Evolutionary conservation across 768 basidiomycete species (phyloP).

Genomic region (Tremella fuciformis): DNA sequence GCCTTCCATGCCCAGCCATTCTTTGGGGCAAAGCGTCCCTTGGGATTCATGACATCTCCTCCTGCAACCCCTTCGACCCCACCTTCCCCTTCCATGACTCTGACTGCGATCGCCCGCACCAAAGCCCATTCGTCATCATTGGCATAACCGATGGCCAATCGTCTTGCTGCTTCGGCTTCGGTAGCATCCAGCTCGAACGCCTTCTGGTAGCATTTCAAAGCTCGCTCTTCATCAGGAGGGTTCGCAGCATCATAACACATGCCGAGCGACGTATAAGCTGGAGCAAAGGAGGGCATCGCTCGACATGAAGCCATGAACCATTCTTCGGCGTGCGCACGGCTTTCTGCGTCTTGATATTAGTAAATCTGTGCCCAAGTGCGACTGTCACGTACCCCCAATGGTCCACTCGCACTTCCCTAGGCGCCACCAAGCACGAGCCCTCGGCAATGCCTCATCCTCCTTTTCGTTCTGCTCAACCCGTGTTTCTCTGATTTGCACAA

Average conservation of each 20-base stretch:
- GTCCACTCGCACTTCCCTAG: conserved; percentile 75
- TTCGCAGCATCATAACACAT: conserved; percentile 74
- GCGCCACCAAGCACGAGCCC: conserved; percentile 79
- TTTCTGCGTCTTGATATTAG: conserved; percentile 35
- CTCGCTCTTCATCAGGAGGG: conserved; percentile 76
- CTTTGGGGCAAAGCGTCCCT: conserved; percentile 57
- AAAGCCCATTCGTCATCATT: conserved; percentile 93
- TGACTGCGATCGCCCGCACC: conserved; percentile 85
- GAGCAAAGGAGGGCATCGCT: conserved; percentile 70
- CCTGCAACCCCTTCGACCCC: conserved; percentile 63
- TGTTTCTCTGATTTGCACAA: conserved; percentile 40
- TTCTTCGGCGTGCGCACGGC: conserved; percentile 65
- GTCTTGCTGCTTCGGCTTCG: conserved; percentile 77
- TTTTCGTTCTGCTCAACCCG: conserved; percentile 51
- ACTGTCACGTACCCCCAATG: conserved; percentile 58
- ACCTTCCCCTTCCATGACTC: conserved; percentile 91
- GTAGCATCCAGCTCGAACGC: conserved; percentile 93
- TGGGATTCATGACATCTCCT: conserved; percentile 52
- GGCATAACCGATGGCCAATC: conserved; percentile 83
- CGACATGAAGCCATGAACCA: conserved; percentile 78
- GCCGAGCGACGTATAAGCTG: conserved; percentile 90
- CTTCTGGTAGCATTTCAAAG: conserved; percentile 95
- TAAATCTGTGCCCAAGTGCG: not conserved
- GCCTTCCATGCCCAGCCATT: conserved; percentile 99
- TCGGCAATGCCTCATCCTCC: conserved; percentile 59